Percentiles rank a stretch among this genome's conserved stretches.
These are phyloP conservation scores for Coniophora puteana DNA, from an alignment of 1,284 basidiomycete genomes.

Conservation along the genomic window DNA sequence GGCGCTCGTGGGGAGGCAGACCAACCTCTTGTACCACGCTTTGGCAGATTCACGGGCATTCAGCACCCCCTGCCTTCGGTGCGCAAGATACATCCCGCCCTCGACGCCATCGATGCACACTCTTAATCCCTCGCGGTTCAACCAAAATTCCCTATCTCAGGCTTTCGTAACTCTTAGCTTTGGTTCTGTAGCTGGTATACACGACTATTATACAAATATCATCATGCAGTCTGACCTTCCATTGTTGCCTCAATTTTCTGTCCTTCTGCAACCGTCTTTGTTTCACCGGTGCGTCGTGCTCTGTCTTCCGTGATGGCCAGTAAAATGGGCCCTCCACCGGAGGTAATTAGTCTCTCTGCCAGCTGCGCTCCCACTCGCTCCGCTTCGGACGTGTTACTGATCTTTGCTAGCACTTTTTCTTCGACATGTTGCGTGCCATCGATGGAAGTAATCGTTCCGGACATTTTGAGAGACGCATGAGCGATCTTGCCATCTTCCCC, in stretches of 20 bases:
- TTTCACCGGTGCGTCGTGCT: slow-evolving; percentile 48
- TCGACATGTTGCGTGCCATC: slow-evolving; percentile 71
- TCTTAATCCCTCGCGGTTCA: no score
- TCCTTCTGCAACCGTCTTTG: slow-evolving; percentile 21
- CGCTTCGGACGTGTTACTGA: slow-evolving; percentile 57
- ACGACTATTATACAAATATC: slow-evolving; percentile 5
- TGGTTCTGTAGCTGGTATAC: neutral
- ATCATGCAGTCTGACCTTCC: slow-evolving; percentile 3
- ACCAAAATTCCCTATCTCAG: no score
- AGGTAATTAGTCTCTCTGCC: slow-evolving; percentile 59
- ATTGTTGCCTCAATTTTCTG: slow-evolving; percentile 14
- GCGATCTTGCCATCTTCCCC: slow-evolving; percentile 20
- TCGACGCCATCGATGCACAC: no score
- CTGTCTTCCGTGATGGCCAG: slow-evolving; percentile 75
- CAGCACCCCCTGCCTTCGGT: slow-evolving; percentile 29
- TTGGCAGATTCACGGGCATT: slow-evolving; percentile 27
- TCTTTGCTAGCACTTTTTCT: slow-evolving; percentile 52
- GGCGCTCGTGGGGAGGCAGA: slow-evolving; percentile 52
- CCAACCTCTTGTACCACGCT: slow-evolving; percentile 25
- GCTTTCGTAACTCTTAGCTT: neutral
- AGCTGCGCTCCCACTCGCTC: slow-evolving; percentile 66
- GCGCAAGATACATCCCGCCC: slow-evolving; percentile 27
- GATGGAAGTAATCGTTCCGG: slow-evolving; percentile 79
- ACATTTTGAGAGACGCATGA: slow-evolving; percentile 52
- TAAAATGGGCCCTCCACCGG: slow-evolving; percentile 74